These are phyloP conservation scores for Chalaropsis ovoidea DNA, from an alignment of 2,329 filamentous ascomycete genomes.

Conservation along the genomic window DNA sequence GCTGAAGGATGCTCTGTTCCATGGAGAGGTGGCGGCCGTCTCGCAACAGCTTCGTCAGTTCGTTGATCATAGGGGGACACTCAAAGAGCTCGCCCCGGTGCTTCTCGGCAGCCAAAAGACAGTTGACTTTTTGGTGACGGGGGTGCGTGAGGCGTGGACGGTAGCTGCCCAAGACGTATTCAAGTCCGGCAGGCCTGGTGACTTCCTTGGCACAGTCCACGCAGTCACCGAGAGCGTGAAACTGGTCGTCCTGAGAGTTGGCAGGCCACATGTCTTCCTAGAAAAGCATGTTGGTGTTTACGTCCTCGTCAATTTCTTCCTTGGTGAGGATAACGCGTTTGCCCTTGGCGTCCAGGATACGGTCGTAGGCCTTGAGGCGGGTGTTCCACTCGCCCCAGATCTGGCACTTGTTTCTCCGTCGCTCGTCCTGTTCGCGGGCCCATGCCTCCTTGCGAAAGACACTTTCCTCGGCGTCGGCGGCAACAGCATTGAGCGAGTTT, in stretches of 20 bases:
- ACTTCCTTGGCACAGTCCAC: not conserved
- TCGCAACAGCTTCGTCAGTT: not conserved
- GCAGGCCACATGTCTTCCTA: not conserved
- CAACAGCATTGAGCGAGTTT: not conserved
- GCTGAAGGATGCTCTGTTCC: not conserved
- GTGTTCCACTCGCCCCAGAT: constrained; percentile 6
- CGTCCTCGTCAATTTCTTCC: too few relatives aligned
- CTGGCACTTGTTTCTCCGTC: not conserved
- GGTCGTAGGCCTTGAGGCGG: not conserved
- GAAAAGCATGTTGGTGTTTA: not conserved
- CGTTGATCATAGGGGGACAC: too few relatives aligned
- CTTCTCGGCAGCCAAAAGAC: not conserved
- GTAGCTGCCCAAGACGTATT: not conserved
- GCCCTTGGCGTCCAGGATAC: not conserved
- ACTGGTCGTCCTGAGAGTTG: not conserved
- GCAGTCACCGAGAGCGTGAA: not conserved
- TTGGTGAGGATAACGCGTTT: not conserved
- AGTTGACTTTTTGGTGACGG: not conserved
- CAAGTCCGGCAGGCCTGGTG: not conserved
- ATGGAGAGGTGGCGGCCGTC: not conserved
- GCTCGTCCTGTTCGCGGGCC: not conserved
- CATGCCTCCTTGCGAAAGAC: not conserved
- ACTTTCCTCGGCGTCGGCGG: not conserved
- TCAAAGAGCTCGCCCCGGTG: not conserved
- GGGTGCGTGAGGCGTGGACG: not conserved